These are phyloP conservation scores for Russula abietina DNA, from an alignment of 768 basidiomycete genomes.

Conservation along the genomic window DNA sequence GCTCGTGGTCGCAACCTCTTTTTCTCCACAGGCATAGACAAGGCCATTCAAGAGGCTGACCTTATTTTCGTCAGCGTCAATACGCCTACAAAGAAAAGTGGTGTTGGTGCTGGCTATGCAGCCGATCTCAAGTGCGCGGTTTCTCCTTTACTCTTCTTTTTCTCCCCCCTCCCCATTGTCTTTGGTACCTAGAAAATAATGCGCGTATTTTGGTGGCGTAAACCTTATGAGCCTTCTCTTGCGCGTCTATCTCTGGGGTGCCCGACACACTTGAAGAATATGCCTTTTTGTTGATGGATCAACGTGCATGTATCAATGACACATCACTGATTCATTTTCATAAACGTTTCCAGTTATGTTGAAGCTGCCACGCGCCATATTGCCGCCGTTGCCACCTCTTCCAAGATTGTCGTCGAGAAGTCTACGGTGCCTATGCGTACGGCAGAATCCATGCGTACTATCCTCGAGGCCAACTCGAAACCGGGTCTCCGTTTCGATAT, in stretches of 20 bases:
- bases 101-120: constrained; percentile 96
- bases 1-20: constrained; percentile 93
- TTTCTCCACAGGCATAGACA: constrained; percentile 93
- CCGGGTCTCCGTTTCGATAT: constrained; percentile 91
- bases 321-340: constrained; percentile 12
- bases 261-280: not conserved
- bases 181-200: not conserved
- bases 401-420: constrained; percentile 99
- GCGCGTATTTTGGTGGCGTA: not conserved
- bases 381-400: constrained; percentile 80
- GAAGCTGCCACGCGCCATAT: constrained; percentile 96
- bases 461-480: constrained; percentile 96
- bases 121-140: constrained; percentile 90
- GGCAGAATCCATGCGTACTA: constrained; percentile 98
- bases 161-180: not conserved
- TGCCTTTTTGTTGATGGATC: not conserved
- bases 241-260: not conserved
- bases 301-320: not conserved
- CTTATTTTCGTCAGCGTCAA: constrained; percentile 98
- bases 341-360: constrained; percentile 63
- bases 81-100: constrained; percentile 97
- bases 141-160: not conserved
- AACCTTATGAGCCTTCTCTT: not conserved
- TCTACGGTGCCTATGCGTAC: constrained; percentile 99
- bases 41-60: constrained; percentile 89